Conservation (phyloP, 805 yeast species). For the Wickerhamomyces rabaulensis region DNA sequence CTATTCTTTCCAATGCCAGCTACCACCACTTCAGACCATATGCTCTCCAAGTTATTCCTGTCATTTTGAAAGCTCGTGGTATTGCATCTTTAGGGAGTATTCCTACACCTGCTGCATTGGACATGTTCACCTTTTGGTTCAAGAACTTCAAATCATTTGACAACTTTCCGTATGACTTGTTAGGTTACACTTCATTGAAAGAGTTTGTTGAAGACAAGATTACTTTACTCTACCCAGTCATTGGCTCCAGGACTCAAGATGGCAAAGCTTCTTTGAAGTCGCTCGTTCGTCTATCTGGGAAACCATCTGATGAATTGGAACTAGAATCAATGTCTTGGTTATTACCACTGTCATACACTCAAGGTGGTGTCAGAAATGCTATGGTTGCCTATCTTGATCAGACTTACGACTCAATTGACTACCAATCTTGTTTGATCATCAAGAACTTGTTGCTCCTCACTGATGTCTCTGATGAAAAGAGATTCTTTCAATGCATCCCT, state of each 20-base stretch:
- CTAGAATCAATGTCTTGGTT: constrained; percentile 32
- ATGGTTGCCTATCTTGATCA: constrained; percentile 21
- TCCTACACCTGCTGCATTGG: constrained; percentile 7
- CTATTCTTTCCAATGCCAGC: constrained; percentile 1
- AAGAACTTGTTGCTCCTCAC: constrained; percentile 33
- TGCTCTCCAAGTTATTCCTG: constrained; percentile 2
- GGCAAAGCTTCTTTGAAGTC: background rate
- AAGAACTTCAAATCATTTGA: background rate
- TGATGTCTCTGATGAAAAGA: constrained; percentile 32
- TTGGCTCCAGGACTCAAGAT: constrained; percentile 17
- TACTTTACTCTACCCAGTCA: constrained; percentile 35
- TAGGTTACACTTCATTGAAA: constrained; percentile 5
- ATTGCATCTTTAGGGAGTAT: background rate
- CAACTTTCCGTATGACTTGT: constrained; percentile 3
- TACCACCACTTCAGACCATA: constrained; percentile 20
- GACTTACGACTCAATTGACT: constrained; percentile 15
- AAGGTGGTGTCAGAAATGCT: constrained; percentile 32
- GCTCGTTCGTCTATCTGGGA: background rate
- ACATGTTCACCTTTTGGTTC: constrained; percentile 12
- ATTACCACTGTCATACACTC: constrained; percentile 40
- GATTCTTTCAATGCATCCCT: constrained; percentile 13
- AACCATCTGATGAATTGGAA: constrained; percentile 19
- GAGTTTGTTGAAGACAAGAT: constrained; percentile 22
- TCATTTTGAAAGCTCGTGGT: background rate
- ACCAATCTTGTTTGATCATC: constrained; percentile 29